Conservation (phyloP, 2,329 filamentous ascomycete species). For the Ploettnerulaceae sp. region DNA sequence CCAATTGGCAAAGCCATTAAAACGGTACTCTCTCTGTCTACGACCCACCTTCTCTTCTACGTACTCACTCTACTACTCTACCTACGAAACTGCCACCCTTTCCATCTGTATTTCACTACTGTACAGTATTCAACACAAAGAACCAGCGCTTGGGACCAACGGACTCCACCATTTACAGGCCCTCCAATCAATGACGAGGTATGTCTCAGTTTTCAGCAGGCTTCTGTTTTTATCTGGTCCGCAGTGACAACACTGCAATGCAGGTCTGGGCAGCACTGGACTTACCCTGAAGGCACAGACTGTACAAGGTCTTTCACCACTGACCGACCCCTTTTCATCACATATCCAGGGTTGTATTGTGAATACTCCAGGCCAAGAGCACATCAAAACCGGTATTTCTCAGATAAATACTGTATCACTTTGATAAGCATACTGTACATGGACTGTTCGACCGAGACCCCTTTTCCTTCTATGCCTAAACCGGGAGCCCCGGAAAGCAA, state of each 20-base stretch:
- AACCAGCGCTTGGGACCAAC: too few species aligned
- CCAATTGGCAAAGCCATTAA: too few species aligned
- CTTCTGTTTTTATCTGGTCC: background rate
- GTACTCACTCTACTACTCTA: too few species aligned
- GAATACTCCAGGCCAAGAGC: conserved; percentile 11
- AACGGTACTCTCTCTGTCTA: too few species aligned
- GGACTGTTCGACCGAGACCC: conserved; percentile 10
- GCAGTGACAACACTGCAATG: conserved; percentile 7
- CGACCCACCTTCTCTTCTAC: too few species aligned
- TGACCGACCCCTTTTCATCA: background rate
- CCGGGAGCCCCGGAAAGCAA: conserved; percentile 9
- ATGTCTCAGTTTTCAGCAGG: conserved; percentile 15
- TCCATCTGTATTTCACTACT: background rate
- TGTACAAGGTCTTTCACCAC: too few species aligned
- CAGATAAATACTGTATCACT: conserved; percentile 12
- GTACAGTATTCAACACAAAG: too few species aligned
- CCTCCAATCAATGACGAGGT: conserved; percentile 15
- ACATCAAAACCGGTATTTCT: conserved; percentile 12
- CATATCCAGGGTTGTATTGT: conserved; percentile 1
- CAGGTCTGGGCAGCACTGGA: background rate
- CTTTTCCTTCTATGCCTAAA: too few species aligned
- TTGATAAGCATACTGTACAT: conserved; percentile 9
- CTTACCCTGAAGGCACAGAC: conserved; percentile 3
- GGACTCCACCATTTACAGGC: too few species aligned
- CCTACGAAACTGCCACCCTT: background rate